A percentile compares a stretch with the other conserved stretches of the same genome.
Evolutionary conservation across 2,329 filamentous ascomycete species (phyloP).

Genomic region (Neofusicoccum sp.): DNA sequence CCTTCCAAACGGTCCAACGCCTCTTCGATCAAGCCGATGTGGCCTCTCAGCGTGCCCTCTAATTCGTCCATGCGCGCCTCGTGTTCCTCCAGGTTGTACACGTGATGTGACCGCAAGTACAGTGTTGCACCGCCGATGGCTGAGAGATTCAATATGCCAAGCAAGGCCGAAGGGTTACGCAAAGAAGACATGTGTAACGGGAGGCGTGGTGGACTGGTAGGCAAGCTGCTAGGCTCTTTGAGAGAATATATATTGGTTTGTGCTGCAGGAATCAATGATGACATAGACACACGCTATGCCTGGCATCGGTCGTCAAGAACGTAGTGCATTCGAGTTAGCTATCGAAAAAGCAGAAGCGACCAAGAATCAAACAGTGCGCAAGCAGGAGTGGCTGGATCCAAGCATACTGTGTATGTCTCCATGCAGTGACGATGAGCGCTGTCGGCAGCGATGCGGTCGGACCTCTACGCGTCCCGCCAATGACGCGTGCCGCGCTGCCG

Average conservation of each 20-base stretch:
- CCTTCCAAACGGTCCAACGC: conserved; percentile 49
- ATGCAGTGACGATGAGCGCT: neutral
- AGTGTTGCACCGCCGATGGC: conserved; percentile 28
- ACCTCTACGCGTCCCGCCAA: neutral
- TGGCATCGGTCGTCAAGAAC: neutral
- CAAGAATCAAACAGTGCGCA: neutral
- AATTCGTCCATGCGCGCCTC: conserved; percentile 53
- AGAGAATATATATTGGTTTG: conserved; percentile 12
- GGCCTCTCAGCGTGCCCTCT: conserved; percentile 50
- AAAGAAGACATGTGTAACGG: conserved; percentile 15
- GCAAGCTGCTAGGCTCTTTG: neutral
- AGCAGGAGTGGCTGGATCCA: neutral
- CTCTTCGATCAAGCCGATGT: conserved; percentile 53
- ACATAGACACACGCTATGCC: conserved; percentile 16
- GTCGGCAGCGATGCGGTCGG: neutral
- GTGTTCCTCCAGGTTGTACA: conserved; percentile 50
- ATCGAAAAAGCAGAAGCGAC: neutral
- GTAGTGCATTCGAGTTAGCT: neutral
- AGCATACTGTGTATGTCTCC: neutral
- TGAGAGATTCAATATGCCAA: conserved; percentile 27
- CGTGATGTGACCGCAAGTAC: conserved; percentile 38
- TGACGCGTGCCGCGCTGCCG: conserved; percentile 11
- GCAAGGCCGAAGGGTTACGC: conserved; percentile 10
- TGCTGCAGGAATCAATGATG: conserved; percentile 22
- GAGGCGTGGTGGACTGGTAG: neutral